Evolutionary conservation across 305 asterid genomes (phyloP).

Genomic region (Ajuga reptans): DNA sequence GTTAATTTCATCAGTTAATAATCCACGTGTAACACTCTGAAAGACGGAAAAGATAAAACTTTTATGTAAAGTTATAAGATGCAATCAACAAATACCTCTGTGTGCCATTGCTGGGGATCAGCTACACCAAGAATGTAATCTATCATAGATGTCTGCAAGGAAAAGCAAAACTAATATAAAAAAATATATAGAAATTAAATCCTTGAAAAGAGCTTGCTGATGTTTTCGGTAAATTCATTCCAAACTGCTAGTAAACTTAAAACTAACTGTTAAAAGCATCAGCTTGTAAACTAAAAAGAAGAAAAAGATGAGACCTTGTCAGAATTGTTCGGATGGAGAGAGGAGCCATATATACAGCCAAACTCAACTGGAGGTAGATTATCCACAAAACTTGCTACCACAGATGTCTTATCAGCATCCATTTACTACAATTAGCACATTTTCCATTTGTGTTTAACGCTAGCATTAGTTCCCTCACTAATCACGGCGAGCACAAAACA

Average conservation of each 20-base stretch:
- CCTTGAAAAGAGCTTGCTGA: neutral
- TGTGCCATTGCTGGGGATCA: conserved; percentile 79
- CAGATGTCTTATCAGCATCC: conserved; percentile 32
- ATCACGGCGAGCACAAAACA: neutral
- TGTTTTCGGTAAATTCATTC: neutral
- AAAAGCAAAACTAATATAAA: neutral
- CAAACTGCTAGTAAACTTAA: neutral
- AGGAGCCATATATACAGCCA: conserved; percentile 78
- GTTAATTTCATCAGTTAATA: conserved; percentile 18
- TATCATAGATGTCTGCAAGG: conserved; percentile 56
- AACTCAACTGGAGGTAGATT: conserved; percentile 73
- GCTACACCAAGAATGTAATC: conserved; percentile 79
- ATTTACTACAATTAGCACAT: conserved; percentile 24
- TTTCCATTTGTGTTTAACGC: neutral
- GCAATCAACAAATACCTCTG: conserved; percentile 41
- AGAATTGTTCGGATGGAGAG: conserved; percentile 68
- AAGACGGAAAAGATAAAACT: neutral
- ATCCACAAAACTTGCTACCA: conserved; percentile 42
- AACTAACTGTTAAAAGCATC: neutral
- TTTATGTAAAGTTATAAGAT: neutral
- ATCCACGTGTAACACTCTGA: neutral
- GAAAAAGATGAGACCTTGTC: conserved; percentile 40
- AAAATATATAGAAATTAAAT: neutral
- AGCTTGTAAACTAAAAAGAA: neutral
- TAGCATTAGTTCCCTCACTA: neutral